These are phyloP conservation scores for Discostella stelligera DNA, from an alignment of 352 stramenopile genomes.

Conservation along the genomic window DNA sequence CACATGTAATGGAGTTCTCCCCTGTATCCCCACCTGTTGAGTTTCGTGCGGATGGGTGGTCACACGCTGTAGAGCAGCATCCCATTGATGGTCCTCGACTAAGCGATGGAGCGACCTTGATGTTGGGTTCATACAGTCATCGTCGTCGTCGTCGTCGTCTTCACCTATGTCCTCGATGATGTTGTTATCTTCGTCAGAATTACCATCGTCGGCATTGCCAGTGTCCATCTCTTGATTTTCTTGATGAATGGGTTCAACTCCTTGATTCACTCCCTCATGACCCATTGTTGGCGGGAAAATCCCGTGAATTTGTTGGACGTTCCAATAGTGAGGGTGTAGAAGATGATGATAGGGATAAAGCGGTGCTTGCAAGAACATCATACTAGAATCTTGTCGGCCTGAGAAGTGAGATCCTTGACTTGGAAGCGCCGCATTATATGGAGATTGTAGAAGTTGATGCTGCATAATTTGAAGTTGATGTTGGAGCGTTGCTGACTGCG, in stretches of 20 bases:
- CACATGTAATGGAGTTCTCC: constrained; percentile 58
- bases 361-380: constrained; percentile 1
- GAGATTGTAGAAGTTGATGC: constrained; percentile 11
- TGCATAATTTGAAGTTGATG: constrained; percentile 6
- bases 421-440: not conserved
- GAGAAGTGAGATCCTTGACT: not conserved
- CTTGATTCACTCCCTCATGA: not conserved
- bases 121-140: constrained; percentile 7
- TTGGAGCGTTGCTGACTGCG: not conserved
- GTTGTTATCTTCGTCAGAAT: not conserved
- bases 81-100: constrained; percentile 57
- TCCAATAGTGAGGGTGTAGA: constrained; percentile 6
- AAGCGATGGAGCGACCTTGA: constrained; percentile 21
- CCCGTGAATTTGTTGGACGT: constrained; percentile 6
- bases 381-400: not conserved
- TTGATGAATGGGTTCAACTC: constrained; percentile 10
- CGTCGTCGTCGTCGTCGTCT: constrained; percentile 28
- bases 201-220: not conserved
- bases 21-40: constrained; percentile 51
- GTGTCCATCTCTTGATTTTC: constrained; percentile 7
- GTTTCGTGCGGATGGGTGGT: constrained; percentile 48
- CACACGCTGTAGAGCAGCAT: constrained; percentile 46
- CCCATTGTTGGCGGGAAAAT: not conserved
- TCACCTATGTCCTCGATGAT: constrained; percentile 7
- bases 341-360: not conserved